These are phyloP conservation scores for Mucor piriformis DNA, from an alignment of 371 early-diverging fungal species.

Conservation along the genomic window DNA sequence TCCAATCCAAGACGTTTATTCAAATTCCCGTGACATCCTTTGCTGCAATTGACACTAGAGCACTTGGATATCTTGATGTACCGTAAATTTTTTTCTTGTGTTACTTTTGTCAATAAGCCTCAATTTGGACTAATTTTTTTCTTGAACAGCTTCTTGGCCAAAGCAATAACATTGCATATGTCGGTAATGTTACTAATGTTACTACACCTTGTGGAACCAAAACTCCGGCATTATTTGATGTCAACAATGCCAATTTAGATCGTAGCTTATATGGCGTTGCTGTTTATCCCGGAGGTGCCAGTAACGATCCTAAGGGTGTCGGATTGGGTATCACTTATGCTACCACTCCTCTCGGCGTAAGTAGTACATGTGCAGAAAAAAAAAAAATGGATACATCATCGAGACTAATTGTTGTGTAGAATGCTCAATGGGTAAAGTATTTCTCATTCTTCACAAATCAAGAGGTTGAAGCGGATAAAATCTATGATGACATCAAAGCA, in stretches of 20 bases:
- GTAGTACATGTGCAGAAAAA: neutral
- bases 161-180: constrained; percentile 21
- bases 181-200: constrained; percentile 27
- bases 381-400: neutral
- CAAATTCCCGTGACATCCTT: constrained; percentile 32
- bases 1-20: constrained; percentile 32
- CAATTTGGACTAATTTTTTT: neutral
- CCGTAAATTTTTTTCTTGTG: constrained; percentile 4
- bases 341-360: constrained; percentile 27
- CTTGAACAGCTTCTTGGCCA: constrained; percentile 30
- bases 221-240: constrained; percentile 3
- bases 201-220: constrained; percentile 11
- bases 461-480: constrained; percentile 24
- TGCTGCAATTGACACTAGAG: constrained; percentile 36
- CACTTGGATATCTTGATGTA: constrained; percentile 38
- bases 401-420: constrained; percentile 8
- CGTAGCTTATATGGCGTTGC: constrained; percentile 25
- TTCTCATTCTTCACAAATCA: constrained; percentile 34
- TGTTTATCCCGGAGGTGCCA: constrained; percentile 19
- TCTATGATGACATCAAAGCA: constrained; percentile 26
- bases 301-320: constrained; percentile 35
- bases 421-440: constrained; percentile 39
- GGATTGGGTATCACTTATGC: constrained; percentile 26
- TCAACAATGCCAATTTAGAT: constrained; percentile 11
- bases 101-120: neutral